Evolutionary conservation across 2,329 filamentous ascomycete species (phyloP).

Genomic region (Knufia petricola): DNA sequence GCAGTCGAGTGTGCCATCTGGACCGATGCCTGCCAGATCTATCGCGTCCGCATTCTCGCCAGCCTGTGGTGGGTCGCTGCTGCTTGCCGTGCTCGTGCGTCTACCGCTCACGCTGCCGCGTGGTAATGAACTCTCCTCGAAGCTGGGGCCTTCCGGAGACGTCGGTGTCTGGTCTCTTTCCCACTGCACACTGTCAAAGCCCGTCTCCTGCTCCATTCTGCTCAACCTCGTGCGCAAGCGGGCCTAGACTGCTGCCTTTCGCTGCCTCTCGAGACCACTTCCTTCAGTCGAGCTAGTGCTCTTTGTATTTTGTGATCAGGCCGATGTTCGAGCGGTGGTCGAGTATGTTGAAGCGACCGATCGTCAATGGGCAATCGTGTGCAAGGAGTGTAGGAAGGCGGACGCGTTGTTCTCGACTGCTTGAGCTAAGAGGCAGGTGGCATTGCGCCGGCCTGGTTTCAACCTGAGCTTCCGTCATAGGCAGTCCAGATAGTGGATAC

Average conservation of each 20-base stretch:
- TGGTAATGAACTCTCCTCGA: slow-evolving; percentile 25
- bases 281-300: neutral
- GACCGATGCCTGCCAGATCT: slow-evolving; percentile 55
- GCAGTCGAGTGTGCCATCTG: slow-evolving; percentile 70
- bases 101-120: slow-evolving; percentile 31
- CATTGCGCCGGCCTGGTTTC: neutral
- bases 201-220: slow-evolving; percentile 47
- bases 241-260: neutral
- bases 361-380: too few relatives aligned
- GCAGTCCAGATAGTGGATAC: neutral
- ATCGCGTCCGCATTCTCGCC: slow-evolving; percentile 43
- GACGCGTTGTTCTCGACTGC: neutral
- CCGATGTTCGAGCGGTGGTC: neutral
- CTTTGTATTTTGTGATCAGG: neutral
- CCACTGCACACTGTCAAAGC: slow-evolving; percentile 78
- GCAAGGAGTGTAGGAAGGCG: neutral
- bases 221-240: neutral
- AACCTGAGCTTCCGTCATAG: neutral
- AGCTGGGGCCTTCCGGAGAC: slow-evolving; percentile 17
- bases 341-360: neutral
- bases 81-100: slow-evolving; percentile 38
- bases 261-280: neutral
- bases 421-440: neutral
- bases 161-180: slow-evolving; percentile 44
- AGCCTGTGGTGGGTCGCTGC: slow-evolving; percentile 37